phyloP scores from a whole-genome alignment of 176 grass and related monocot genomes.

The Carex myosuroides region DNA sequence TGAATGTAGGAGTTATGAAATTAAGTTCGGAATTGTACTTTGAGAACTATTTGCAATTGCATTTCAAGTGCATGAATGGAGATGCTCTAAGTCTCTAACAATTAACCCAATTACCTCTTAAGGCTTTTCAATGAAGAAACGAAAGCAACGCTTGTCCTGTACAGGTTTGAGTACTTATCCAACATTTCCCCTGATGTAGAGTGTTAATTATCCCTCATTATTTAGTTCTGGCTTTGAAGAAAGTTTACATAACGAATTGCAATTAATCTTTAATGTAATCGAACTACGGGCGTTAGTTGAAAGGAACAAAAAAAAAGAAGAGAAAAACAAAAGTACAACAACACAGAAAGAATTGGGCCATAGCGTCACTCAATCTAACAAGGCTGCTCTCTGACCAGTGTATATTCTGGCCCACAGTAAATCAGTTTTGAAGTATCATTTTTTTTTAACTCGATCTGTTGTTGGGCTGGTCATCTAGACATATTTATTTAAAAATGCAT shows the following conservation, averaged over 20 bases:
- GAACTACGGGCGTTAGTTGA: not conserved
- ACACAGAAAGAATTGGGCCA: not conserved
- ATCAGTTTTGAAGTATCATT: not conserved
- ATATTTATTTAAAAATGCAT: not conserved
- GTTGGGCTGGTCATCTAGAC: not conserved
- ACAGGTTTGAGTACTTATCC: not conserved
- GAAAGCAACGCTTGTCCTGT: not conserved
- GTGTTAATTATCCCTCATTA: not conserved
- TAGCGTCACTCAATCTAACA: not conserved
- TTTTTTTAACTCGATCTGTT: not conserved
- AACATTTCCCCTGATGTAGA: not conserved
- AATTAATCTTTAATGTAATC: not conserved
- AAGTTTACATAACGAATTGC: not conserved
- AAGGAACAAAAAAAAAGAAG: not conserved
- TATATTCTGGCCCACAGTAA: not conserved
- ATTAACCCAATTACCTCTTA: not conserved
- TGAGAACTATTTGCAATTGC: not conserved
- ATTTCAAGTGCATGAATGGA: too few species aligned
- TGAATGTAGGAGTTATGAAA: too few species aligned
- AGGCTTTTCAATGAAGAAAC: not conserved
- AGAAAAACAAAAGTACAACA: not conserved
- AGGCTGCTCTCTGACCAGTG: not conserved
- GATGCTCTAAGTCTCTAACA: not conserved
- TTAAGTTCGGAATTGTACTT: too few species aligned
- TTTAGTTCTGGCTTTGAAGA: not conserved